Conservation (phyloP, 768 basidiomycete species). For the Termitomyces sp. region DNA sequence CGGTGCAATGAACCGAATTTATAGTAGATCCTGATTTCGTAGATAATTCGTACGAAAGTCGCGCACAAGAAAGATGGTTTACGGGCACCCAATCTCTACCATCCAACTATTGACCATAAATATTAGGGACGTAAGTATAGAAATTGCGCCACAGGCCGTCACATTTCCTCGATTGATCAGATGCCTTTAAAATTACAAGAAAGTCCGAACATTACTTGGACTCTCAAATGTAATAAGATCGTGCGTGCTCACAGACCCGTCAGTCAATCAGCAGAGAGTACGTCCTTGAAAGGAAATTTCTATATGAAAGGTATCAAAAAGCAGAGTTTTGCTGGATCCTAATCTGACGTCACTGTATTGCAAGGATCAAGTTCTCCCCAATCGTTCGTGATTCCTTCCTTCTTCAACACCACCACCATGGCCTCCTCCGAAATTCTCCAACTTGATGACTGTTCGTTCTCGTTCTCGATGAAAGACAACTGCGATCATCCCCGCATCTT, state of each 20-base stretch:
- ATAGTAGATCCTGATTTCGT: not conserved
- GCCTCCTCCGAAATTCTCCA: not conserved
- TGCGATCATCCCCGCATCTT: slow-evolving; percentile 5
- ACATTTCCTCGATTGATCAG: not conserved
- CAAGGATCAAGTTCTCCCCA: not conserved
- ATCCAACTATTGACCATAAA: not conserved
- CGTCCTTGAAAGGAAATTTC: not conserved
- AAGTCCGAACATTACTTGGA: not conserved
- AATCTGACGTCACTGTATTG: not conserved
- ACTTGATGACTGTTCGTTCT: not conserved
- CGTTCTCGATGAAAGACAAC: not conserved
- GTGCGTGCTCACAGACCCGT: not conserved
- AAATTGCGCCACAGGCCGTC: not conserved
- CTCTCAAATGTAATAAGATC: no score
- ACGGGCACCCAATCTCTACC: not conserved
- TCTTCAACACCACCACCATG: not conserved
- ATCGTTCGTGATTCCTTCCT: not conserved
- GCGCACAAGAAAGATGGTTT: not conserved
- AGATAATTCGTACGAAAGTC: not conserved
- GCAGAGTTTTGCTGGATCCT: not conserved
- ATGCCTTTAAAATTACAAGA: not conserved
- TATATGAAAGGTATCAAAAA: not conserved
- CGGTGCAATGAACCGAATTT: not conserved
- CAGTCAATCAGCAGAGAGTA: not conserved
- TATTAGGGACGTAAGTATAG: not conserved